Base-by-base conservation (phyloP, 306 rosid species). In the Ziziphus jujuba region DNA sequence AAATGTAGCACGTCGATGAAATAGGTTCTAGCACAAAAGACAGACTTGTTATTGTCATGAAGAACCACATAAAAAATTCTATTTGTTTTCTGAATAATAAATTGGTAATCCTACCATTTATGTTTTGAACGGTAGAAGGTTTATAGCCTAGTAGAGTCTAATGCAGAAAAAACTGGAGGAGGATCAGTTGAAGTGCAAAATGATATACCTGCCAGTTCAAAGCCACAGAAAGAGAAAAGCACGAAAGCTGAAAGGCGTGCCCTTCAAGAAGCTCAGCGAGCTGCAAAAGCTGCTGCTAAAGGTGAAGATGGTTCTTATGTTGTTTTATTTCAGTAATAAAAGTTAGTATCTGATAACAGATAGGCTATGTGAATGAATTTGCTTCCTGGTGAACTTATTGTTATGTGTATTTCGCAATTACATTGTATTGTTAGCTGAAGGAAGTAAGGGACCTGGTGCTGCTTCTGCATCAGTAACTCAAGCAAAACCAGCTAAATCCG, bases 201-300 rank as follows among this genome's bases (percentile, higher is more conserved):
- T 52, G 81, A 80, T 40, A 47, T 15, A 33, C 75, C 72, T 35
- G 68, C 78, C 34, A 72, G 44, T 73, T 64, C 79, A 20, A 80
- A 82, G 83, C 79, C 86, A 6, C 71, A 75, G 45, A 89, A 87
- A 71, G 86, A 53, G 55, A 89, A 87, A 81, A 75, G 86, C 28
- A 80, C 95, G 9, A 91, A 87, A 80, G 96, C 92, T 59, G 95
- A 91, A 81, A 89, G 95, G 72, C 87, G 92, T 19, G 92, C 96
- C 28, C 38, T 89, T 75, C 98, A 91, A 69, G 98, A 91, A 63
- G 95, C 91, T 61, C 96, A 91, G 51, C 80, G 96, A 85, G 95
- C 92, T 55, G 90, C 89, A 54, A 91, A 91, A 84, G 96, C 85
- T 58, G 81, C 84, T 63, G 78, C 87, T 6, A 91, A 91, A 82